Percentiles rank a stretch among this genome's conserved stretches.
These are phyloP conservation scores for Candolleomyces eurysporus DNA, from an alignment of 768 basidiomycete species.

Conservation along the genomic window DNA sequence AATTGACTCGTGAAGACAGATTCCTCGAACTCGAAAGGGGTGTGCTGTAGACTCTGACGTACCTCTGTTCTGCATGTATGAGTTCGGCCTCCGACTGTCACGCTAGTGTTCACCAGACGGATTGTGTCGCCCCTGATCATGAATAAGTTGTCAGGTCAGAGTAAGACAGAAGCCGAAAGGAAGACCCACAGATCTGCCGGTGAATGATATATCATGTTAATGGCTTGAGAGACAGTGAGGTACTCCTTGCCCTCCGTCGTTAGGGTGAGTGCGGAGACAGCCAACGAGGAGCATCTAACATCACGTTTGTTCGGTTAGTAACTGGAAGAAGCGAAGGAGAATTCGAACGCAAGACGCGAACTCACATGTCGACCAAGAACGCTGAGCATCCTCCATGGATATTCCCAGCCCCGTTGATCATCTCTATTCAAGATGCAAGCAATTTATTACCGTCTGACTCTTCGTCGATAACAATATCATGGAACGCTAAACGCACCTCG, in stretches of 20 bases:
- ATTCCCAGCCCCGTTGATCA: slow-evolving; percentile 47
- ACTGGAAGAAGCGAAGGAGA: neutral
- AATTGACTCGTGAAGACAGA: too few relatives aligned
- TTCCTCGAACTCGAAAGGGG: too few relatives aligned
- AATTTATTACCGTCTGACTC: neutral
- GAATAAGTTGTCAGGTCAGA: neutral
- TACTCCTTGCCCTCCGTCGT: slow-evolving; percentile 21
- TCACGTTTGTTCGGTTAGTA: neutral
- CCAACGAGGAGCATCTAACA: slow-evolving; percentile 48
- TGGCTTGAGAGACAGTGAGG: slow-evolving; percentile 46
- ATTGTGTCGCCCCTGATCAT: slow-evolving; percentile 45
- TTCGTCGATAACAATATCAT: neutral
- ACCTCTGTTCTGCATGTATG: slow-evolving; percentile 52
- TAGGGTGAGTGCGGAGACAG: slow-evolving; percentile 35
- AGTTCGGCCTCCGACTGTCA: slow-evolving; percentile 45
- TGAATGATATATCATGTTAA: slow-evolving; percentile 55
- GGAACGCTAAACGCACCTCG: slow-evolving; percentile 29
- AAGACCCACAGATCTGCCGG: slow-evolving; percentile 45
- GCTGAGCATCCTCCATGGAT: slow-evolving; percentile 59
- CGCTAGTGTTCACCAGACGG: slow-evolving; percentile 50
- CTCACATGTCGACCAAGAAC: slow-evolving; percentile 51
- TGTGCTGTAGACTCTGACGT: neutral
- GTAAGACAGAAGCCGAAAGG: neutral
- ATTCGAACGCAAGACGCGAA: slow-evolving; percentile 1
- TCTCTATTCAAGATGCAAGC: slow-evolving; percentile 34